Percentiles rank a stretch among this genome's conserved stretches.
phyloP scores from a whole-genome alignment of 2,329 filamentous ascomycete genomes.

The Sodiomyces alkalinus region DNA sequence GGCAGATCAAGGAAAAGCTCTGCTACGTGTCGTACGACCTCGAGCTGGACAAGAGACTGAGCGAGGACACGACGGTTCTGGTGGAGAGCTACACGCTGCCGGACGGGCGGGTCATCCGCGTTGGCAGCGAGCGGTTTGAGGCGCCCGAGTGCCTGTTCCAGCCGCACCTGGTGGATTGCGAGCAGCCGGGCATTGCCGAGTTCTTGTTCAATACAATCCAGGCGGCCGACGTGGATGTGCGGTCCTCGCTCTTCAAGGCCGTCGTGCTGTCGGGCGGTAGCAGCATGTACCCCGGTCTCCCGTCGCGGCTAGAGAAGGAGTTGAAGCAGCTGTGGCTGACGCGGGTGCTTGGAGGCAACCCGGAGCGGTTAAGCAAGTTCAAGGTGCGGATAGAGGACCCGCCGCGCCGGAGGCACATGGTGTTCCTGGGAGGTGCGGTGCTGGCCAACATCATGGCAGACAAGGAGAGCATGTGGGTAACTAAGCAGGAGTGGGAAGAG shows the following conservation, averaged over 20 bases:
- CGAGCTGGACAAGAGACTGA: constrained; percentile 86
- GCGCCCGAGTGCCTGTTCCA: constrained; percentile 97
- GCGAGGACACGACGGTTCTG: constrained; percentile 91
- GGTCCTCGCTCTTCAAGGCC: constrained; percentile 87
- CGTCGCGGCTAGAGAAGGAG: constrained; percentile 92
- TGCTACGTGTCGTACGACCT: constrained; percentile 99
- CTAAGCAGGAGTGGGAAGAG: constrained; percentile 93
- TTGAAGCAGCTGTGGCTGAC: constrained; percentile 98
- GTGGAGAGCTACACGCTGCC: constrained; percentile 97
- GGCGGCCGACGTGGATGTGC: constrained; percentile 85
- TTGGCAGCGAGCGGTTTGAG: constrained; percentile 95
- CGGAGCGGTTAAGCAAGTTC: constrained; percentile 93
- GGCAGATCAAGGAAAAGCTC: constrained; percentile 99
- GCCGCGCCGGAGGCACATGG: constrained; percentile 91
- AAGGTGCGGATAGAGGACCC: constrained; percentile 99
- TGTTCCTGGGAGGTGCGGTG: constrained; percentile 95
- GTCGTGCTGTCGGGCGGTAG: constrained; percentile 92
- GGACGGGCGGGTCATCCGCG: constrained; percentile 87
- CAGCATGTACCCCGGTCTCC: constrained; percentile 97
- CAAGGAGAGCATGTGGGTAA: constrained; percentile 98
- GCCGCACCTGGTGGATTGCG: constrained; percentile 91
- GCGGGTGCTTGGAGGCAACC: constrained; percentile 75
- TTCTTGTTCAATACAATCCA: constrained; percentile 99
- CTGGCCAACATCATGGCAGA: constrained; percentile 98
- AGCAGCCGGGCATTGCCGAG: constrained; percentile 91